These are phyloP conservation scores for Phlyctochytrium bullatum DNA, from an alignment of 192 early-diverging fungal species.

Conservation along the genomic window DNA sequence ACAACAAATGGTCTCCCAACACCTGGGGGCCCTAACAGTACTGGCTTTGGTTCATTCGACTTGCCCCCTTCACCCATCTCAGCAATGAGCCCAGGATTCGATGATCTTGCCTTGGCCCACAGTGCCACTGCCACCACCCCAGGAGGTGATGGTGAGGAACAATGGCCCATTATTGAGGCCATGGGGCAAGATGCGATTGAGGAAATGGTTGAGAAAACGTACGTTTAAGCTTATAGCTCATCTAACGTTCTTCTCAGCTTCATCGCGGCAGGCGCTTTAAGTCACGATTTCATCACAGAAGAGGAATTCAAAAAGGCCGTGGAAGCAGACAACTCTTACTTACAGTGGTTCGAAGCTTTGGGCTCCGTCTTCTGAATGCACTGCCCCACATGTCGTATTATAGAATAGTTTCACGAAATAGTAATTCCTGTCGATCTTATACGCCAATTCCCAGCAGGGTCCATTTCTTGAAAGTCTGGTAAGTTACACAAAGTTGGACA, in stretches of 20 bases:
- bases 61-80: not conserved
- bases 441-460: too few relatives aligned
- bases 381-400: not conserved
- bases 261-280: constrained; percentile 42
- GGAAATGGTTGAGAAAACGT: constrained; percentile 88
- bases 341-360: constrained; percentile 90
- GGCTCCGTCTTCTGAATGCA: constrained; percentile 71
- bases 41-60: not conserved
- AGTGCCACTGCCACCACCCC: not conserved
- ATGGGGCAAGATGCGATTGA: constrained; percentile 91
- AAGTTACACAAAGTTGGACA: too few relatives aligned
- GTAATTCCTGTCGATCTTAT: too few relatives aligned
- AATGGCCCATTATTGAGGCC: constrained; percentile 86
- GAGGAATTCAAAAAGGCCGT: constrained; percentile 81
- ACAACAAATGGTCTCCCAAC: not conserved
- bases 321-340: constrained; percentile 72
- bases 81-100: constrained; percentile 11
- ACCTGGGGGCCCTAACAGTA: not conserved
- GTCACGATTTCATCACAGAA: constrained; percentile 67
- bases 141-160: constrained; percentile 41
- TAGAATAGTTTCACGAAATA: too few relatives aligned
- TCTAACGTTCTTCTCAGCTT: constrained; percentile 39
- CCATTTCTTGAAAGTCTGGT: too few relatives aligned
- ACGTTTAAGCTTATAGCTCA: constrained; percentile 5
- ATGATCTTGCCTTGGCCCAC: constrained; percentile 4